Base-by-base conservation (phyloP, 805 yeast species). In the Nakazawaea holstii region DNA sequence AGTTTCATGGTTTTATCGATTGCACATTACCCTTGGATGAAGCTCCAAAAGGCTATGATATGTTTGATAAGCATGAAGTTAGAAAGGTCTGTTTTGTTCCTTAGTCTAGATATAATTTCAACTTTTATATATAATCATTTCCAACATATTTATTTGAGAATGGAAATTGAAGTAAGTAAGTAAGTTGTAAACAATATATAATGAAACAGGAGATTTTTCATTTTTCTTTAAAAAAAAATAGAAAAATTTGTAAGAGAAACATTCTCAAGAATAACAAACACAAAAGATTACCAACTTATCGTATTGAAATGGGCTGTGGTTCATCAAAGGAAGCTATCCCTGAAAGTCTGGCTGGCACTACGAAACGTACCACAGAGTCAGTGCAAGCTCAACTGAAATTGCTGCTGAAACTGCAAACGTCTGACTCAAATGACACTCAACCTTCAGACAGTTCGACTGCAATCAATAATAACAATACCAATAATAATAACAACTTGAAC, bases 1-100 rank as follows among this genome's bases (percentile, higher is more conserved):
- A 73, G 48, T 77, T 80, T 52, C 67, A 58, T n/a, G 68, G 59
- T n/a, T 78, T 80, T 53, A 70, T 80, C 31, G 85, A 79, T 52
- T 59, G 60, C n/a, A 62, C 63, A 35, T 64, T 75, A 36, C 65
- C 72, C 1, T 55, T 80, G 28, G 72, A 65, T 10, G 73, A 76
- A 6, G 73, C 76, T 15, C 58, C 65, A 6, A 58, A 69, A 35
- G 82, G 74, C 3, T 80, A 74, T 56, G 71, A 70, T 32, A 49
- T 73, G 39, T 80, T 80, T 55, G 82, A 80, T 42, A 54, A 66
- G 49, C 82, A 77, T 40, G 66, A 72, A 52, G 80, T 77, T 1
- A 73, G 76, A 48, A 80, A 80, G 55, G 79, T 78, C 14, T 78
- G 79, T 1, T 77, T 80, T 32, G 41, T 50, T 8, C 51, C 57